Base-by-base conservation (phyloP, 768 basidiomycete genomes). In the Cytidiella melzeri region DNA sequence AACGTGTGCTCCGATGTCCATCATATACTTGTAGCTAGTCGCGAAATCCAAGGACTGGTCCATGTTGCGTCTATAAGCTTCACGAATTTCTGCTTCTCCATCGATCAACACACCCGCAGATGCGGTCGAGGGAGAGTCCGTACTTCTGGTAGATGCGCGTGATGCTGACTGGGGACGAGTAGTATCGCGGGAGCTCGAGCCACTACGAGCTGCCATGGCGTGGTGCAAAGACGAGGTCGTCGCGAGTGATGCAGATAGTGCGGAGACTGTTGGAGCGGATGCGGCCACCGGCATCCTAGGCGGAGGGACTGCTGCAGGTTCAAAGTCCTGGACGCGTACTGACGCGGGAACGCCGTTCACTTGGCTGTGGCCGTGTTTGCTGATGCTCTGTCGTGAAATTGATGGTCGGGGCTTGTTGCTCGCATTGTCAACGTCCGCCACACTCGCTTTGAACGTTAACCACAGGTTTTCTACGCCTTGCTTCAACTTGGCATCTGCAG, bases 181-280 rank as follows among this genome's bases (percentile, higher is more conserved):
- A 36, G 49, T 44, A 34, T 27, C 42, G 57, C n/a, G 52, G 24
- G 44, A 52, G 50, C 25, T 55, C 28, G 43, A 50, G 50, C 34
- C 28, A 48, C 42, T 20, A n/a, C 51, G 49, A 45, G 49, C 57
- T 20, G 69, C 68, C 48, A 64, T 73, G 4, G 78, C 75, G 56
- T 79, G 70, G 51, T 83, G 74, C 55, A 86, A 79, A 13, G 68
- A 67, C 18, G 83, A 73, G n/a, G n/a, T n/a, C 19, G 75, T 76
- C 5, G 73, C 79, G 39, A 88, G 69, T 27, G 86, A 87, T n/a
- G 77, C 78, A 18, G 86, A 87, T 38, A 89, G 75, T 4, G 81
- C 78, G 45, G 86, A 89, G 26, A 73, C 53, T 40, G 36, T 75
- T 61, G 27, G 73, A 60, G 3, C 68, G 57, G 44, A 34, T 7